These are phyloP conservation scores for Macrocystidia cucumis DNA, from an alignment of 1,284 basidiomycete genomes.

Conservation along the genomic window DNA sequence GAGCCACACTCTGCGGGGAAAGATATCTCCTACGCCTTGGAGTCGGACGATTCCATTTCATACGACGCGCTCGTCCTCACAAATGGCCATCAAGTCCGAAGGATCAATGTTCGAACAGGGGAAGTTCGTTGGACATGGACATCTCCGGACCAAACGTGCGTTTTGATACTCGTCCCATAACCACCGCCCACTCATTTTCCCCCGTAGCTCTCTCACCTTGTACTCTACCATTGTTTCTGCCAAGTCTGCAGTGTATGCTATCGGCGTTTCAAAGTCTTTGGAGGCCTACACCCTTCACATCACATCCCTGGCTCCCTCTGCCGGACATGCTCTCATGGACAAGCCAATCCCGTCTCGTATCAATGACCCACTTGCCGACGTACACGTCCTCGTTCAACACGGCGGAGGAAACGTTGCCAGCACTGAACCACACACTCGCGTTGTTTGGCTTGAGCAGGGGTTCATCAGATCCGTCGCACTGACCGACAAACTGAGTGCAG, in stretches of 20 bases:
- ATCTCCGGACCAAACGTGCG: slow-evolving; percentile 56
- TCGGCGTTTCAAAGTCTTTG: slow-evolving; percentile 61
- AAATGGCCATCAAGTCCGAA: slow-evolving; percentile 49
- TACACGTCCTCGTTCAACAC: slow-evolving; percentile 25
- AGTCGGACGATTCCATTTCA: slow-evolving; percentile 14
- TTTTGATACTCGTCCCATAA: slow-evolving; percentile 5
- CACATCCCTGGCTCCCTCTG: slow-evolving; percentile 45
- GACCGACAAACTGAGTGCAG: slow-evolving; percentile 49
- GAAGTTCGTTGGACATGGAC: slow-evolving; percentile 59
- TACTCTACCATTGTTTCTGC: slow-evolving; percentile 57
- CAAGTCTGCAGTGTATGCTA: slow-evolving; percentile 48
- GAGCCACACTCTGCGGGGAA: slow-evolving; percentile 40
- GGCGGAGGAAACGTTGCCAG: slow-evolving; percentile 6
- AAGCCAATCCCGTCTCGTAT: slow-evolving; percentile 55
- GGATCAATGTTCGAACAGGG: slow-evolving; percentile 39
- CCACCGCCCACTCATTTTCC: slow-evolving; percentile 1
- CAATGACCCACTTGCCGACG: slow-evolving; percentile 33
- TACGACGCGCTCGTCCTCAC: slow-evolving; percentile 49
- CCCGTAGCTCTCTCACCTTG: slow-evolving; percentile 52
- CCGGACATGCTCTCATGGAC: slow-evolving; percentile 46
- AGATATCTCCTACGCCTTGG: slow-evolving; percentile 25
- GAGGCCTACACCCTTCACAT: slow-evolving; percentile 61
- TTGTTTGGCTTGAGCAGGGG: slow-evolving; percentile 68
- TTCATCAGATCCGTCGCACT: slow-evolving; percentile 45
- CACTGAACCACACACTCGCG: slow-evolving; percentile 23